Evolutionary conservation across 768 basidiomycete species (phyloP), one percentile per base, ranked within the genome.

Genomic region (Kwoniella heveanensis): DNA sequence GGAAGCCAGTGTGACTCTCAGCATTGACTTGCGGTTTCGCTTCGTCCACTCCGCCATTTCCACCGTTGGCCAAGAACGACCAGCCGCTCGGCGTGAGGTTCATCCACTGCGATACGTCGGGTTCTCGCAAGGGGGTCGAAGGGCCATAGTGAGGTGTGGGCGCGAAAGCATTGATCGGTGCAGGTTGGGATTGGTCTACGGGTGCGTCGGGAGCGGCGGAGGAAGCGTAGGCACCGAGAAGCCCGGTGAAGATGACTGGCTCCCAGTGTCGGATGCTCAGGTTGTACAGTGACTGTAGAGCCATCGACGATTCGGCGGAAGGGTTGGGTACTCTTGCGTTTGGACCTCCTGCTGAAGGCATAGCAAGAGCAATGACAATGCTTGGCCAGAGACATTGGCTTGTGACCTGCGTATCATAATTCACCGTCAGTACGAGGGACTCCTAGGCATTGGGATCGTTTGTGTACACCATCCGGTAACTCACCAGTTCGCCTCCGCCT

Each of bases 201-300:
- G 52, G 30, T 44, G 47, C 27, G 24, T 48, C 29, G 4, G 55
- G 54, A 3, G 57, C n/a, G 2, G 60, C 15, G 7, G 62, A 30
- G 2, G 64, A 48, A 21, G 48, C 47, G 36, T 66, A 73, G 17
- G 54, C 32, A 13, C 68, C 57, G n/a, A 76, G 69, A 15, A 76
- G 65, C 26, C 74, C 74, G 24, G 69, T 65, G 55, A 76, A 73
- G 57, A 76, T 76, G 22, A 60, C 57, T 10, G 71, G 65, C 52
- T 76, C 74, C 71, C 71, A 76, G 12, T 66, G 67, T 13, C 74
- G 71, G 13, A 76, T 54, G 19, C 71, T 76, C 48, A 76, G 63
- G 52, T 70, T 73, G 66, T 76, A 76, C n/a, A 76, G 63, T 39
- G 67, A 62, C 55, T 76, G 69, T 10, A 76, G 59, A 27, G 71